Evolutionary conservation across 2,329 filamentous ascomycete species (phyloP).

Genomic region (Aspergillus tanneri): DNA sequence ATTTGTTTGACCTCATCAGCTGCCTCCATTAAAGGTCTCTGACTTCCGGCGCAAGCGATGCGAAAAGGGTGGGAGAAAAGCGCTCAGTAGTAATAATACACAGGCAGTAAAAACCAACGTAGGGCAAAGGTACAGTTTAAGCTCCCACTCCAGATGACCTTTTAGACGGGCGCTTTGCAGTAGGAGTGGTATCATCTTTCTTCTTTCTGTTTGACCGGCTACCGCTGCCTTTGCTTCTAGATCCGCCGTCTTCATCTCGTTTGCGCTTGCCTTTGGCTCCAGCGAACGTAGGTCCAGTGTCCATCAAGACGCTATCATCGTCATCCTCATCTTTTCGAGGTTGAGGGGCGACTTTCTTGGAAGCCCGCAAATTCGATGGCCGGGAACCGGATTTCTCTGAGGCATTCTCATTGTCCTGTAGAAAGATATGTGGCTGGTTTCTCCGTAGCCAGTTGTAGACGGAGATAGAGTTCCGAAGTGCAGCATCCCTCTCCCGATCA

Average conservation of each 20-base stretch:
- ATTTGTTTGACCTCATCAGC: too few species aligned
- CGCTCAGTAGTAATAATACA: constrained; percentile 14
- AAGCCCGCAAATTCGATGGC: constrained; percentile 42
- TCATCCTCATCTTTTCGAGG: constrained; percentile 45
- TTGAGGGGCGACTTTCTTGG: constrained; percentile 41
- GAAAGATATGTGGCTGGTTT: constrained; percentile 78
- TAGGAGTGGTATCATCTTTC: constrained; percentile 41
- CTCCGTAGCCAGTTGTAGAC: constrained; percentile 95
- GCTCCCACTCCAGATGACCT: constrained; percentile 29
- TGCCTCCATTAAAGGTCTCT: too few species aligned
- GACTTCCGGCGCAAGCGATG: not conserved
- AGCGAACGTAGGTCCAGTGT: constrained; percentile 34
- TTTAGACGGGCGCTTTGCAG: constrained; percentile 33
- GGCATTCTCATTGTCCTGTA: constrained; percentile 67
- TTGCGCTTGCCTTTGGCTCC: constrained; percentile 47
- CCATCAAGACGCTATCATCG: constrained; percentile 43
- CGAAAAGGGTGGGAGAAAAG: not conserved
- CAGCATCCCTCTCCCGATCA: constrained; percentile 55
- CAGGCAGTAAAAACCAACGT: constrained; percentile 2
- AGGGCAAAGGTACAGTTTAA: constrained; percentile 6
- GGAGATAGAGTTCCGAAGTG: constrained; percentile 77
- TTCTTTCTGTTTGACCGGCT: constrained; percentile 40
- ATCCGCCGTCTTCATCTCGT: constrained; percentile 49
- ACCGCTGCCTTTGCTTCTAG: constrained; percentile 48
- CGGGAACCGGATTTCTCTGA: constrained; percentile 44